phyloP scores from a whole-genome alignment of 2,329 filamentous ascomycete genomes.

The Neonectria sp. region DNA sequence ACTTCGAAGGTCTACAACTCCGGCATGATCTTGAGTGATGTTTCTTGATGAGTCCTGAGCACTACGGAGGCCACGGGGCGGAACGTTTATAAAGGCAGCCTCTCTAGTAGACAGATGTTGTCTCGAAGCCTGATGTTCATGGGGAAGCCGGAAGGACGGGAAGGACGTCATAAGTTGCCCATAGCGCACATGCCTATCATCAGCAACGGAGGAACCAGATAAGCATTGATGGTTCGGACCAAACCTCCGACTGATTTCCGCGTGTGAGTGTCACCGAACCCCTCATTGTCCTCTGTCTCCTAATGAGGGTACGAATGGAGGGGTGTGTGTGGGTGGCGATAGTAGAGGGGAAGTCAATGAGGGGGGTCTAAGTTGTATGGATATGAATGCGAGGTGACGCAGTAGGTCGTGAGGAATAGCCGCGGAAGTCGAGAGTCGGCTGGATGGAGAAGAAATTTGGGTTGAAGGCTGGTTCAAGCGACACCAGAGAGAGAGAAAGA shows the following conservation, averaged over 20 bases:
- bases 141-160: not conserved
- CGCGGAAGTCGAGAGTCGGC: conserved; percentile 38
- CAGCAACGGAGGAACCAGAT: not conserved
- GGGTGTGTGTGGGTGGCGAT: conserved; percentile 14
- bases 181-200: not conserved
- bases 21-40: not conserved
- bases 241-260: conserved; percentile 3
- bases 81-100: not conserved
- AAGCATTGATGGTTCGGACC: not conserved
- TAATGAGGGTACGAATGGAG: not conserved
- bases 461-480: conserved; percentile 20
- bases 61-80: not conserved
- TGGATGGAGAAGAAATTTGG: conserved; percentile 38
- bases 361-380: conserved; percentile 21
- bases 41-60: not conserved
- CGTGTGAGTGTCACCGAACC: conserved; percentile 1
- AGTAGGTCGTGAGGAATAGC: conserved; percentile 38
- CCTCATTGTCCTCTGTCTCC: not conserved
- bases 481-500: conserved; percentile 16
- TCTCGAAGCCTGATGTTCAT: conserved; percentile 3
- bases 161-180: conserved; percentile 1
- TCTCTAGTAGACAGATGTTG: not conserved
- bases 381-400: conserved; percentile 31
- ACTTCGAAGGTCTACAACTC: not conserved
- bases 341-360: conserved; percentile 20